Evolutionary conservation across 2,329 filamentous ascomycete species (phyloP).

Genomic region (Reticulascus tulasneorum): DNA sequence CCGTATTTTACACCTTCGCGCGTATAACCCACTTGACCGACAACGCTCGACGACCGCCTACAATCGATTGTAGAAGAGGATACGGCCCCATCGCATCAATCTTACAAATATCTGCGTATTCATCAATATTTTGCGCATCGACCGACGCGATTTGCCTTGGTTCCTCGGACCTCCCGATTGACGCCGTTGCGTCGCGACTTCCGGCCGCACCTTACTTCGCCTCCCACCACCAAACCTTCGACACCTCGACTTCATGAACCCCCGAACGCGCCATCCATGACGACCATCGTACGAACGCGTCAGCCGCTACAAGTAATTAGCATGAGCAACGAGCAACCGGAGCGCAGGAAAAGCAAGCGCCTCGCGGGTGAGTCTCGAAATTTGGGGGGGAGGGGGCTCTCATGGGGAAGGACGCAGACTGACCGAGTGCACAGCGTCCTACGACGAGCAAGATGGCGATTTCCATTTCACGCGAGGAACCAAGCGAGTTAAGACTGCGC

Average conservation of each 20-base stretch:
- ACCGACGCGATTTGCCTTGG: constrained; percentile 8
- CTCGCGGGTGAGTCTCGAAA: constrained; percentile 49
- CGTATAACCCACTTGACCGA: constrained; percentile 4
- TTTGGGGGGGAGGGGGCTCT: constrained; percentile 3
- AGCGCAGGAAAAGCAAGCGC: constrained; percentile 61
- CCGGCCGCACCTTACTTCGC: neutral
- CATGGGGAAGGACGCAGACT: constrained; percentile 74
- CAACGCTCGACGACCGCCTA: constrained; percentile 6
- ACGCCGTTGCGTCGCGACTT: neutral
- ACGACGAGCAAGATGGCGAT: constrained; percentile 71
- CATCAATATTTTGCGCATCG: constrained; percentile 2
- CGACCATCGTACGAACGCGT: constrained; percentile 62
- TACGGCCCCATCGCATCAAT: neutral
- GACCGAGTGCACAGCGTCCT: constrained; percentile 7
- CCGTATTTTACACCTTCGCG: constrained; percentile 6
- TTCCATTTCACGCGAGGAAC: constrained; percentile 70
- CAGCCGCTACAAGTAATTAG: constrained; percentile 64
- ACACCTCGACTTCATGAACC: constrained; percentile 8
- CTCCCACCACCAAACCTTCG: neutral
- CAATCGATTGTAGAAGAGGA: neutral
- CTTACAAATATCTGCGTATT: too few relatives aligned
- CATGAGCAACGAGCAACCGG: constrained; percentile 62
- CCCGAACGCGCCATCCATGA: constrained; percentile 55
- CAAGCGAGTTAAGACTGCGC: constrained; percentile 59
- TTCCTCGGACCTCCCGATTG: neutral